Conservation (phyloP, 805 yeast genomes). For the Blastobotrys peoriensis region DNA sequence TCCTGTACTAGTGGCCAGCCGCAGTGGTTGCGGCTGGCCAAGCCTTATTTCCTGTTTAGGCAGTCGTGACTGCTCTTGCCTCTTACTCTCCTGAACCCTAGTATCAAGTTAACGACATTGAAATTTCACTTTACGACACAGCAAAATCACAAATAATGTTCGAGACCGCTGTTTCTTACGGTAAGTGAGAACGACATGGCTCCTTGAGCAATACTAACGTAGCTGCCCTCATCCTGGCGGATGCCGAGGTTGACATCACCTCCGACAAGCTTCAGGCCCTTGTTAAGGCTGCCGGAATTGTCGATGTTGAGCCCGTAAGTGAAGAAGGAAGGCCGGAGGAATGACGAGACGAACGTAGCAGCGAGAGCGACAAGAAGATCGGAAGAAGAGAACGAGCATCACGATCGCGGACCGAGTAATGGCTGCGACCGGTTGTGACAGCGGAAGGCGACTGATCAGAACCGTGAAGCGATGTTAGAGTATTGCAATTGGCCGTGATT, state of each 20-base stretch:
- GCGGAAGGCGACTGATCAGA: too few relatives aligned
- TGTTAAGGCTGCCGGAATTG: slow-evolving; percentile 77
- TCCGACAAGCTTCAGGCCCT: slow-evolving; percentile 75
- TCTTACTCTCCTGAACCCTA: too few relatives aligned
- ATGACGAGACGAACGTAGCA: not conserved
- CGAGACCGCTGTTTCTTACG: slow-evolving; percentile 84
- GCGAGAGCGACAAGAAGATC: not conserved
- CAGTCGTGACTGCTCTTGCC: too few relatives aligned
- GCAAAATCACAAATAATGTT: slow-evolving; percentile 25
- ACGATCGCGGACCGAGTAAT: not conserved
- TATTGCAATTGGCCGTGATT: too few relatives aligned
- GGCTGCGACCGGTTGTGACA: not conserved
- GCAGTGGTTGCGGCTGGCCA: too few relatives aligned
- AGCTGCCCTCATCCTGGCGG: slow-evolving; percentile 97
- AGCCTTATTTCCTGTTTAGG: too few relatives aligned
- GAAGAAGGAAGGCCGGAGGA: too few relatives aligned
- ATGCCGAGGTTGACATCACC: slow-evolving; percentile 91
- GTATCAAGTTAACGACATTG: too few relatives aligned
- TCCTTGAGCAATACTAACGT: not conserved
- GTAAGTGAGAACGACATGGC: slow-evolving; percentile 16
- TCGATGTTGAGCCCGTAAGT: slow-evolving; percentile 52
- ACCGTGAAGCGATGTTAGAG: too few relatives aligned
- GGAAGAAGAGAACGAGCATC: slow-evolving; percentile 3
- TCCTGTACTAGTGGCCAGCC: too few relatives aligned
- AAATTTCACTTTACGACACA: too few relatives aligned